phyloP scores from a whole-genome alignment of 1,284 basidiomycete genomes.

The Trichosporon sp. region DNA sequence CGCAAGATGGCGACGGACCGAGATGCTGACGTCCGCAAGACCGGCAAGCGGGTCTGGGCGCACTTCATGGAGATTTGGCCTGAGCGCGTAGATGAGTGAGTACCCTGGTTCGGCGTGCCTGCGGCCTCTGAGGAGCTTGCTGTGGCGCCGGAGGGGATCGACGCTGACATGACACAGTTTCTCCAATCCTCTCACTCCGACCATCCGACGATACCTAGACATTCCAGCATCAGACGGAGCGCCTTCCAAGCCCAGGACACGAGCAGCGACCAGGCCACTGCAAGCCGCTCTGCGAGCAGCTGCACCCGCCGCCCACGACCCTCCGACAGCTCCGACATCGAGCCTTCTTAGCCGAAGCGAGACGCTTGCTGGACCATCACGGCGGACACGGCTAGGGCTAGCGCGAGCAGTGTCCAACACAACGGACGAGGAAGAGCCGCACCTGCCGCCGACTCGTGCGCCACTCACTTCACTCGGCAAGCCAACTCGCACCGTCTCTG shows the following conservation, averaged over 20 bases:
- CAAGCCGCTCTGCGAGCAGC: conserved; percentile 5
- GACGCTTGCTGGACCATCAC: background rate
- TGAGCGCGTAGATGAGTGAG: conserved; percentile 49
- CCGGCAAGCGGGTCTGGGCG: conserved; percentile 48
- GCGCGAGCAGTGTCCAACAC: background rate
- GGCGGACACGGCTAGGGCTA: background rate
- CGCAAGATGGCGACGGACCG: conserved; percentile 49
- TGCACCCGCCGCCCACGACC: background rate
- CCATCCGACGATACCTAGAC: conserved; percentile 48
- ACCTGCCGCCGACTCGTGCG: background rate
- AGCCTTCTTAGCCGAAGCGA: background rate
- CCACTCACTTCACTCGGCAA: background rate
- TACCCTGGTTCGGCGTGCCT: background rate
- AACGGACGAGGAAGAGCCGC: background rate
- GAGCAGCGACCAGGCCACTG: conserved; percentile 9
- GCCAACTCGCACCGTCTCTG: background rate
- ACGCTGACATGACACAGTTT: conserved; percentile 39
- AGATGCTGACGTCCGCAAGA: conserved; percentile 50
- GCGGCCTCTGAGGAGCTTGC: background rate
- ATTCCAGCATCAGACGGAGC: conserved; percentile 28
- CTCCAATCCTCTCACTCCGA: conserved; percentile 49
- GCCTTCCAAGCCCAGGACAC: conserved; percentile 14
- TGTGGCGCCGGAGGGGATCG: background rate
- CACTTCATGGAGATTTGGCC: conserved; percentile 47
- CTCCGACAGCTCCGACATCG: background rate